Base-by-base conservation (phyloP, 345 rosid genomes). In the Cardiospermum halicacabum region DNA sequence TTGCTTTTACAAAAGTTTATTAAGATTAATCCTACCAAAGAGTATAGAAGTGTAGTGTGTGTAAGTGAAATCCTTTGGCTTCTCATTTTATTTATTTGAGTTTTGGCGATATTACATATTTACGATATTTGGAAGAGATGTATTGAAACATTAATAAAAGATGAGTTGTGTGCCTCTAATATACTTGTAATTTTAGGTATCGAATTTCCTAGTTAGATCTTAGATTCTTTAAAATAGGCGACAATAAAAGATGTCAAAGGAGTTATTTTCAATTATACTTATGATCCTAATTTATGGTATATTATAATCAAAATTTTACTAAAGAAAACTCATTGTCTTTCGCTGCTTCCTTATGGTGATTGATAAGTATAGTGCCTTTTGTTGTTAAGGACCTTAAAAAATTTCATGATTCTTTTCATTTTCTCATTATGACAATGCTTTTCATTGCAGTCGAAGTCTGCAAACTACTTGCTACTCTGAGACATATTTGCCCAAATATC, bases 401-500 rank as follows among this genome's bases (percentile, higher is more conserved):
- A 28, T 18, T 36, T 26, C 37, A 22, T 24, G 8, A 34, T 1
- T 56, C 7, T 11, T 25, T 19, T 3, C 5, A 11, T n/a, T n/a
- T n/a, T n/a, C n/a, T n/a, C n/a, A n/a, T n/a, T n/a, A n/a, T n/a
- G n/a, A n/a, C n/a, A n/a, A n/a, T 18, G 16, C 66, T 55, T 34
- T 56, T 30, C 37, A 6, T 82, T 72, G 63, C 89, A 90, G 96
- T 89, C 91, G 71, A 88, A 81, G 71, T 70, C 89, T 65, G 72
- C 91, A 3, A 70, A 78, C 68, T 91, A 91, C 73, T 60, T 25
- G 65, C 75, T 56, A 71, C 63, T 31, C 28, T 93, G 70, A 87
- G 76, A 69, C 67, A 85, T 72, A 69, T 79, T 66, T 94, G 90
- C 67, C 89, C 91, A 43, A 88, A 88, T 36, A 76, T 85, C 59